Percentiles rank a stretch among this genome's conserved stretches.
Conservation (phyloP, 2,329 filamentous ascomycete genomes). For the Botrytis aclada region DNA sequence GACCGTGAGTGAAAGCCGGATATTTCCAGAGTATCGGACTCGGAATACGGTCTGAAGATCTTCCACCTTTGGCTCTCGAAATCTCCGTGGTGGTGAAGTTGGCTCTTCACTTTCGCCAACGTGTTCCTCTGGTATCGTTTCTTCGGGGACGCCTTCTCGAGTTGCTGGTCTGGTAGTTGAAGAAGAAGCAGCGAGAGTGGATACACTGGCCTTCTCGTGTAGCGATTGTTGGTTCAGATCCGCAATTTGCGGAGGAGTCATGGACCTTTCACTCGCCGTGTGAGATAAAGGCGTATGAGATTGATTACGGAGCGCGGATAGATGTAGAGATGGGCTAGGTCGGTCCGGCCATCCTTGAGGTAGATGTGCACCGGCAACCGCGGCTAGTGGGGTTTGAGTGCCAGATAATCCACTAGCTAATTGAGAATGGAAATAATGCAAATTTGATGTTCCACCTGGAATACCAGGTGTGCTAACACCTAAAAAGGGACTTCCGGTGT, state of each 20-base stretch:
- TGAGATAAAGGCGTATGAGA: slow-evolving; percentile 17
- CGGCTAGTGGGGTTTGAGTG: slow-evolving; percentile 74
- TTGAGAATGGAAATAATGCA: slow-evolving; percentile 81
- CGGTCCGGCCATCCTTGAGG: slow-evolving; percentile 48
- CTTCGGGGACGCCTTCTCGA: slow-evolving; percentile 45
- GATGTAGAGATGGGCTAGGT: slow-evolving; percentile 26
- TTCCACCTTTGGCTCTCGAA: slow-evolving; percentile 73
- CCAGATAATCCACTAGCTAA: slow-evolving; percentile 69
- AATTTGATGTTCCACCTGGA: slow-evolving; percentile 69
- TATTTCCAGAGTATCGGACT: slow-evolving; percentile 82
- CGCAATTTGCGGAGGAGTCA: slow-evolving; percentile 39
- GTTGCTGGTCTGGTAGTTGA: slow-evolving; percentile 56
- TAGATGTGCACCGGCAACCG: slow-evolving; percentile 69
- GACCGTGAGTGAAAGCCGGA: slow-evolving; percentile 84
- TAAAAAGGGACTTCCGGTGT: slow-evolving; percentile 55
- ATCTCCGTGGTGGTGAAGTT: slow-evolving; percentile 47
- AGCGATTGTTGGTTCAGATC: slow-evolving; percentile 42
- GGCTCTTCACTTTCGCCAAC: slow-evolving; percentile 34
- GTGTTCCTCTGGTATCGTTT: slow-evolving; percentile 34
- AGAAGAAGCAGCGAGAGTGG: slow-evolving; percentile 56
- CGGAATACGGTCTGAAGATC: slow-evolving; percentile 92
- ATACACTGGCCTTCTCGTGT: slow-evolving; percentile 60
- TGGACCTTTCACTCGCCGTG: slow-evolving; percentile 35
- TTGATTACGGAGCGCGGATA: slow-evolving; percentile 28
- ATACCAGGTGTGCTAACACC: slow-evolving; percentile 61